Base-by-base conservation (phyloP, 179 eudicot genomes). In the Camellia oleifera region DNA sequence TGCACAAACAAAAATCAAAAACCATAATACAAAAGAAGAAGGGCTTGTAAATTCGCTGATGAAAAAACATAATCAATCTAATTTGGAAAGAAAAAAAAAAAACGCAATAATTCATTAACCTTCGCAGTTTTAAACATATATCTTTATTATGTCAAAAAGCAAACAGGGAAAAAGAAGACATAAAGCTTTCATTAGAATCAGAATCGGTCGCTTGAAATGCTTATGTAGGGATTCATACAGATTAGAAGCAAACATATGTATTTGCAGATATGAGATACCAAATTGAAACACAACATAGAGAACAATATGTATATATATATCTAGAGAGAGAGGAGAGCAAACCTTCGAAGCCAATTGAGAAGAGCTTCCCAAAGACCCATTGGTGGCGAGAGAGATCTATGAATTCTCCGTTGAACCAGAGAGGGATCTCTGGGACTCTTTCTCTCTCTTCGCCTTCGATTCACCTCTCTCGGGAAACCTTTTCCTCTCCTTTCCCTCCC, bases 281-380 rank as follows among this genome's bases (percentile, higher is more conserved):
- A 75, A 79, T 20, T 69, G 32, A 23, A 50, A 42, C 6, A 18
- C 50, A 48, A 58, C 7, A 48, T 18, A 68, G 50, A 13, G 2
- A 42, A 32, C 32, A 32, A 32, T 32, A 32, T 32, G 32, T 32
- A 32, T 32, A 32, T 32, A n/a, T n/a, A 32, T 32, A 32, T 32
- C 32, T 26, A 32, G 64, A 42, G 23, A 74, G 23, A 68, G 62
- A 68, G 44, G 14, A 9, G 11, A 61, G 10, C 62, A 44, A 77
- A 96, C 99, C 99, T 94, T 86, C 97, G 88, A 72, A 94, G 97
- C 98, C 99, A 94, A 91, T 96, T 92, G 79, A 94, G 98, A 83
- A 96, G 89, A 82, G 97, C 96, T 65, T 96, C 99, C 97, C 96
- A 91, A 42, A 96, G 75, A 80, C 97, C 96, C 99, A 96, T 95